A percentile compares a stretch with the other conserved stretches of the same genome.
phyloP scores from a whole-genome alignment of 2,329 filamentous ascomycete species.

The Didymella pomorum region DNA sequence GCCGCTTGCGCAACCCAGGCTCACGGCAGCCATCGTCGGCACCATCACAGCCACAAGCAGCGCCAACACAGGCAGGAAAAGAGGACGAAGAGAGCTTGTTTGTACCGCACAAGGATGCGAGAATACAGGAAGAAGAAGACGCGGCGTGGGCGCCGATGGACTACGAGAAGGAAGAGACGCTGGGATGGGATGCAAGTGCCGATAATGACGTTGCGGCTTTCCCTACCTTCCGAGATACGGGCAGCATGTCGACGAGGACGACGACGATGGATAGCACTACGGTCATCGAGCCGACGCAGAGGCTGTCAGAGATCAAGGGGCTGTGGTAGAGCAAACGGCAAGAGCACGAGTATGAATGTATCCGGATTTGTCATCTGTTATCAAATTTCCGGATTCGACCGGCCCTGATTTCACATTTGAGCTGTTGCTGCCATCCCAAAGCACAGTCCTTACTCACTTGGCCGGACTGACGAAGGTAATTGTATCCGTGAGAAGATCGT shows the following conservation, averaged over 20 bases:
- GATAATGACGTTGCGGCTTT: slow-evolving; percentile 55
- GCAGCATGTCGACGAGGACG: slow-evolving; percentile 36
- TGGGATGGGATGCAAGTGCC: slow-evolving; percentile 77
- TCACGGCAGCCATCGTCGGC: slow-evolving; percentile 35
- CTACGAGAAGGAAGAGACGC: slow-evolving; percentile 70
- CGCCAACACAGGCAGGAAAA: slow-evolving; percentile 48
- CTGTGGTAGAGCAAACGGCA: slow-evolving; percentile 36
- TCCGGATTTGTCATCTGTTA: too few relatives aligned
- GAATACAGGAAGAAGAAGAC: slow-evolving; percentile 66
- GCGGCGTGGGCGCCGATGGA: slow-evolving; percentile 75
- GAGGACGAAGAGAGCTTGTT: slow-evolving; percentile 74
- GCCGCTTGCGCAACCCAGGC: slow-evolving; percentile 41
- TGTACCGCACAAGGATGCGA: slow-evolving; percentile 67
- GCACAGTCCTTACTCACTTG: too few relatives aligned
- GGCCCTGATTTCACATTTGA: neutral
- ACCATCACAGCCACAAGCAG: slow-evolving; percentile 10
- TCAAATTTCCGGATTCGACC: neutral
- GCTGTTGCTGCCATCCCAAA: neutral
- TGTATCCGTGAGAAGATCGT: neutral
- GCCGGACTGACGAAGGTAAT: too few relatives aligned
- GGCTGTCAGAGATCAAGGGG: slow-evolving; percentile 66
- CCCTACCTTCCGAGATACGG: slow-evolving; percentile 56
- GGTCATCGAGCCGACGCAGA: slow-evolving; percentile 75
- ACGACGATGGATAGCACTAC: slow-evolving; percentile 40
- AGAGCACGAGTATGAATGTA: neutral